Evolutionary conservation across 805 yeast species (phyloP).

Genomic region (Cyberlindnera mrakii): DNA sequence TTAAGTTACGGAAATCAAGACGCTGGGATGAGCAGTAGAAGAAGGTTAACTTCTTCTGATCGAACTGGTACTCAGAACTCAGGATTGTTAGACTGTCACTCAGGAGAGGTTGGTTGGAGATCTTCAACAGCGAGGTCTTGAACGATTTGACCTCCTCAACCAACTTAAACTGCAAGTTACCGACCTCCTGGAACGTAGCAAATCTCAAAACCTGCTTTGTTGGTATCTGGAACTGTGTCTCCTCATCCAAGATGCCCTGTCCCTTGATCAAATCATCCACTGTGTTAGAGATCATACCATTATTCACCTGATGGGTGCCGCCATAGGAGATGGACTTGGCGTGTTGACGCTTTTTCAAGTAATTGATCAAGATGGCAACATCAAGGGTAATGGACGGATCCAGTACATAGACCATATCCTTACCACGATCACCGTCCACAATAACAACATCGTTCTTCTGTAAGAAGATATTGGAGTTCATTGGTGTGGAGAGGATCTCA

Average conservation of each 20-base stretch:
- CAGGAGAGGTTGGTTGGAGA: conserved; percentile 29
- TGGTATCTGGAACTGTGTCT: conserved; percentile 55
- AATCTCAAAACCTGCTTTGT: conserved; percentile 73
- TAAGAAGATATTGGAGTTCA: conserved; percentile 53
- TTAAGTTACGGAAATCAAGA: conserved; percentile 67
- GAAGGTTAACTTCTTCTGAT: conserved; percentile 68
- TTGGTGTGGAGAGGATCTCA: conserved; percentile 64
- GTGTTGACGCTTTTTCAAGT: conserved; percentile 68
- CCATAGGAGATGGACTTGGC: conserved; percentile 37
- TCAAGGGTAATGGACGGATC: conserved; percentile 59
- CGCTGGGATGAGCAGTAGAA: conserved; percentile 61
- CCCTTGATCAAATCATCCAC: conserved; percentile 20
- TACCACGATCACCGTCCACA: conserved; percentile 81
- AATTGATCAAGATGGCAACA: conserved; percentile 66
- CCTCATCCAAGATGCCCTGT: conserved; percentile 28
- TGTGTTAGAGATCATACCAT: conserved; percentile 13
- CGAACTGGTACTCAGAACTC: conserved; percentile 79
- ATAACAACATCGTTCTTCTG: conserved; percentile 62
- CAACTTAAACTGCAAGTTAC: conserved; percentile 54
- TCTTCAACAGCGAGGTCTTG: conserved; percentile 53
- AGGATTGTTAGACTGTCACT: conserved; percentile 33
- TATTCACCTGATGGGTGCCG: not conserved
- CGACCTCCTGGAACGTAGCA: conserved; percentile 67
- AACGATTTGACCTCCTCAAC: conserved; percentile 69
- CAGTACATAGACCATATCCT: conserved; percentile 67